Conservation (phyloP, 345 rosid genomes). For the Mangifera indica region DNA sequence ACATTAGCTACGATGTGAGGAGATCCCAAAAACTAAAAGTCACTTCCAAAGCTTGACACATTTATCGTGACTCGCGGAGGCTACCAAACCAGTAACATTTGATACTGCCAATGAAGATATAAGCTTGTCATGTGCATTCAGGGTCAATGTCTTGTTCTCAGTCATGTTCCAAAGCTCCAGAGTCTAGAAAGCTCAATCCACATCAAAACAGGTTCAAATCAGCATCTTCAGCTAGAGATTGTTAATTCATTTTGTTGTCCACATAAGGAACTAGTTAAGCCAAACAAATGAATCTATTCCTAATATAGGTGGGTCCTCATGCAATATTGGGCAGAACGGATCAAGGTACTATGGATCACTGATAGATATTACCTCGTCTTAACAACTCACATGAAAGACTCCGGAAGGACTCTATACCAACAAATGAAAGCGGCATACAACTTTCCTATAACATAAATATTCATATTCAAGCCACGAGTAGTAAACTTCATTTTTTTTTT, state of each 20-base stretch:
- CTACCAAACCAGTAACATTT: conserved; percentile 36
- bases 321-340: no score
- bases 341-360: no score
- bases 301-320: background rate
- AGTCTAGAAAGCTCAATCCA: conserved; percentile 27
- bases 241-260: background rate
- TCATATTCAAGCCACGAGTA: background rate
- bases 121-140: conserved; percentile 39
- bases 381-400: background rate
- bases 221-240: background rate
- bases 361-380: background rate
- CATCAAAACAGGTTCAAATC: background rate
- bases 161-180: conserved; percentile 52
- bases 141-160: conserved; percentile 38
- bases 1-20: background rate
- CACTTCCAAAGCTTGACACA: conserved; percentile 55
- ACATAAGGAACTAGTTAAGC: background rate
- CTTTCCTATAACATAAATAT: background rate
- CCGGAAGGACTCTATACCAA: background rate
- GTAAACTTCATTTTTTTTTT: background rate
- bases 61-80: conserved; percentile 48
- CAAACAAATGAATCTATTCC: background rate
- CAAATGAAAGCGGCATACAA: no score
- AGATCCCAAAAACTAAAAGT: conserved; percentile 5
- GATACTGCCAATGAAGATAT: conserved; percentile 50